Evolutionary conservation across 78 protist genomes (phyloP), one percentile per base, ranked within the genome.

Genomic region (Dictyostelium citrinum): DNA sequence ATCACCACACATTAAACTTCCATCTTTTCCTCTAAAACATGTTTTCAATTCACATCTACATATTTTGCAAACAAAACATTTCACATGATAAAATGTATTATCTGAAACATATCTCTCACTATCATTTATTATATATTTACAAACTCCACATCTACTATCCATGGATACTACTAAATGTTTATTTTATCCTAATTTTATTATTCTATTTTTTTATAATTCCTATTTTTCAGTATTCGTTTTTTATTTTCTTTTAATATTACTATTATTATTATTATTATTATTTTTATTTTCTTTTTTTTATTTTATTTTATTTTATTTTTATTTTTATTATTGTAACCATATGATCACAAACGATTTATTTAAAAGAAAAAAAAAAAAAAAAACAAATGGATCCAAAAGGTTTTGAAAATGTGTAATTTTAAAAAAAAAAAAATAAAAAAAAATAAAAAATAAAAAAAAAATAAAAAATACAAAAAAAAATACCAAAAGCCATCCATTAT

Each of bases 81-180:
- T 83, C 58, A 77, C 93, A 67, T 88, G 93, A 29, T 77, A 88
- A 11, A 86, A 7, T 39, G 31, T 86, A 35, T 83, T 74, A 20
- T 61, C 79, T 4, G 92, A 55, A 55, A 55, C 64, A 55, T 55
- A 55, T 55, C 83, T 77, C 75, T 86, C 24, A 86, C 49, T 46
- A 82, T 75, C n/a, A 67, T 20, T 55, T 20, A 55, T 55, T 55
- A 55, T 20, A 20, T 14, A 16, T 55, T 55, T 55, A 55, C 64
- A 55, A 55, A 55, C 64, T 55, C 64, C 64, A 55, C 64, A 55
- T 55, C 64, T 55, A 6, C 27, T 55, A 55, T 55, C 64, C 64
- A 55, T 55, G 27, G 16, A 55, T 5, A 16, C 60, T 1, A 10
- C 1, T 45, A 49, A 39, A 39, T 1, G 5, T 49, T 55, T 55